Conservation (phyloP, 495 filamentous ascomycete genomes). For the Halenospora varia region DNA sequence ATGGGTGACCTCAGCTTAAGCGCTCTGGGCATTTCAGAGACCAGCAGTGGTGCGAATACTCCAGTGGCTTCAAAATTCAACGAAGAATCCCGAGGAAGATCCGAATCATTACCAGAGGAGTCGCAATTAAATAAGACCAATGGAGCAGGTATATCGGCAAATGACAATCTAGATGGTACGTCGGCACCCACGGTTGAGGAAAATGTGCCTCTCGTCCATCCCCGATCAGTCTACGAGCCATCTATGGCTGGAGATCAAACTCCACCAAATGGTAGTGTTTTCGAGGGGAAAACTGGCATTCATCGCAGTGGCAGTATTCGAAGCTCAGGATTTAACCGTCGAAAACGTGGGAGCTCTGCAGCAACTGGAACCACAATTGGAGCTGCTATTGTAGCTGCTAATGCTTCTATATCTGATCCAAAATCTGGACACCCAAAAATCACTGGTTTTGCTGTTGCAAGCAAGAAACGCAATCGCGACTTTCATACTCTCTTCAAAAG, state of each 20-base stretch:
- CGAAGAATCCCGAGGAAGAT: conserved; percentile 22
- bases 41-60: conserved; percentile 36
- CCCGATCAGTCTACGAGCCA: conserved; percentile 41
- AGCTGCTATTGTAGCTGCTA: conserved; percentile 61
- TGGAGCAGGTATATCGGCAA: background rate
- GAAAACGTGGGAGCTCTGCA: conserved; percentile 83
- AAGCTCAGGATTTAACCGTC: conserved; percentile 63
- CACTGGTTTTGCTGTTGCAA: conserved; percentile 94
- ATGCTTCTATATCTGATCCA: conserved; percentile 62
- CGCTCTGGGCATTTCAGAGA: conserved; percentile 68
- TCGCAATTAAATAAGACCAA: background rate
- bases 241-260: conserved; percentile 52
- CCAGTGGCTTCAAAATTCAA: conserved; percentile 37
- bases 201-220: conserved; percentile 20
- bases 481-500: conserved; percentile 93
- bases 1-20: conserved; percentile 83
- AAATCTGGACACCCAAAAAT: conserved; percentile 61
- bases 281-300: conserved; percentile 61
- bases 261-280: conserved; percentile 59
- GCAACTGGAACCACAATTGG: conserved; percentile 70
- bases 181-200: conserved; percentile 10
- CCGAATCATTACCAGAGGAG: conserved; percentile 14
- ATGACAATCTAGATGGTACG: conserved; percentile 7
- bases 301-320: conserved; percentile 78
- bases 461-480: conserved; percentile 91